phyloP scores from a whole-genome alignment of 1,139 yeast genomes.

The Taphrina betulina region DNA sequence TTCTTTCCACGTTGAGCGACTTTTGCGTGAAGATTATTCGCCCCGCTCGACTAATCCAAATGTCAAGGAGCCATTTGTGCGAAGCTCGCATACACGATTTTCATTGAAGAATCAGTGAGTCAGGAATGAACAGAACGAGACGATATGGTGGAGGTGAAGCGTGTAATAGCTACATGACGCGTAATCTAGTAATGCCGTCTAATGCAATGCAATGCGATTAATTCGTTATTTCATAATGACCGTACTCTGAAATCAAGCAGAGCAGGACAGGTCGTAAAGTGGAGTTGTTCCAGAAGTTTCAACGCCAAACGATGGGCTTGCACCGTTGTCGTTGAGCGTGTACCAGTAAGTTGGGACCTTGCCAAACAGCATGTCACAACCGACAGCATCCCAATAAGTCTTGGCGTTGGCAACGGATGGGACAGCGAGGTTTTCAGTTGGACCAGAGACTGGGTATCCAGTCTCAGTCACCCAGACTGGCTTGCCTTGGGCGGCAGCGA shows the following conservation, averaged over 20 bases:
- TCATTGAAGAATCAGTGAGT: too few species aligned
- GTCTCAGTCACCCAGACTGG: constrained; percentile 94
- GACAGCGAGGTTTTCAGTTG: constrained; percentile 49
- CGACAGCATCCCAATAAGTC: constrained; percentile 18
- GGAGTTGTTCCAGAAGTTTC: constrained; percentile 8
- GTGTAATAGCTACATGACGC: too few species aligned
- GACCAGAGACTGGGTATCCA: constrained; percentile 95
- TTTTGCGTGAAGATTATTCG: too few species aligned
- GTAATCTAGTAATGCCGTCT: too few species aligned
- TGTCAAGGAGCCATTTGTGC: too few species aligned
- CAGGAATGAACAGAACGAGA: too few species aligned
- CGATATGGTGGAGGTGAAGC: too few species aligned
- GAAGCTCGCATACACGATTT: too few species aligned
- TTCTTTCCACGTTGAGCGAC: too few species aligned
- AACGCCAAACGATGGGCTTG: constrained; percentile 16
- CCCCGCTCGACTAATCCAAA: too few species aligned
- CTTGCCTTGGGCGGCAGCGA: constrained; percentile 50
- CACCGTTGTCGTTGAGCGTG: constrained; percentile 10
- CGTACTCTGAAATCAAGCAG: background rate
- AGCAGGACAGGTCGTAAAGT: constrained; percentile 11
- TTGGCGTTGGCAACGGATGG: constrained; percentile 7
- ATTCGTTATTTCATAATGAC: background rate
- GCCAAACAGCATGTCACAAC: constrained; percentile 18
- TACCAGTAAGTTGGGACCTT: constrained; percentile 18
- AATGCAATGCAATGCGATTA: too few species aligned